phyloP scores from a whole-genome alignment of 331 rosid genomes.

The Spiraea crenata region DNA sequence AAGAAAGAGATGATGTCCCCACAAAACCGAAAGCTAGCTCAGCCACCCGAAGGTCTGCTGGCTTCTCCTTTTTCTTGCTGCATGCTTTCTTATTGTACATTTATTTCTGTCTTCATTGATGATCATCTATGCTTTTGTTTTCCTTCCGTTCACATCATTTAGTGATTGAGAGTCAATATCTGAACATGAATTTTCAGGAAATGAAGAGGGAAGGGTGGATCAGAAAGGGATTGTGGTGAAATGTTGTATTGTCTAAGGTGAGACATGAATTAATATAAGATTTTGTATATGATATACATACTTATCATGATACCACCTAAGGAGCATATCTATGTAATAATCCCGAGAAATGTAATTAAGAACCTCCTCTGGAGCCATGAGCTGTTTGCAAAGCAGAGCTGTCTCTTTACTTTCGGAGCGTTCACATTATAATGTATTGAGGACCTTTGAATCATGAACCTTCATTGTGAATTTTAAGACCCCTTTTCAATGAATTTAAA shows the following conservation, averaged over 20 bases:
- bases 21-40: constrained; percentile 87
- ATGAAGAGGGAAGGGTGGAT: constrained; percentile 87
- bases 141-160: background rate
- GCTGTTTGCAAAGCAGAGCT: constrained; percentile 21
- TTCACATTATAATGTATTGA: background rate
- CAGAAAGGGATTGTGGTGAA: constrained; percentile 89
- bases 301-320: constrained; percentile 31
- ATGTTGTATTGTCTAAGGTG: constrained; percentile 73
- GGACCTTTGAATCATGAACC: background rate
- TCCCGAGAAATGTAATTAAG: constrained; percentile 42
- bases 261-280: constrained; percentile 30
- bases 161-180: constrained; percentile 16
- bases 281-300: constrained; percentile 38
- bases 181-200: constrained; percentile 48
- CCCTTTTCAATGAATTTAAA: background rate
- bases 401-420: background rate
- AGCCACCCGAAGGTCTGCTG: constrained; percentile 84
- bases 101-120: background rate
- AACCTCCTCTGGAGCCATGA: constrained; percentile 38
- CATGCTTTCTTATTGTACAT: constrained; percentile 9
- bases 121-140: constrained; percentile 4
- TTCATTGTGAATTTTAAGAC: background rate
- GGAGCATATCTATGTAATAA: constrained; percentile 33
- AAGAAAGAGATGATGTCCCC: constrained; percentile 95
- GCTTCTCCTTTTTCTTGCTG: constrained; percentile 10